A percentile compares a stretch with the other conserved stretches of the same genome.
Conservation (phyloP, 2,329 filamentous ascomycete genomes). For the Xylariaceae sp. region DNA sequence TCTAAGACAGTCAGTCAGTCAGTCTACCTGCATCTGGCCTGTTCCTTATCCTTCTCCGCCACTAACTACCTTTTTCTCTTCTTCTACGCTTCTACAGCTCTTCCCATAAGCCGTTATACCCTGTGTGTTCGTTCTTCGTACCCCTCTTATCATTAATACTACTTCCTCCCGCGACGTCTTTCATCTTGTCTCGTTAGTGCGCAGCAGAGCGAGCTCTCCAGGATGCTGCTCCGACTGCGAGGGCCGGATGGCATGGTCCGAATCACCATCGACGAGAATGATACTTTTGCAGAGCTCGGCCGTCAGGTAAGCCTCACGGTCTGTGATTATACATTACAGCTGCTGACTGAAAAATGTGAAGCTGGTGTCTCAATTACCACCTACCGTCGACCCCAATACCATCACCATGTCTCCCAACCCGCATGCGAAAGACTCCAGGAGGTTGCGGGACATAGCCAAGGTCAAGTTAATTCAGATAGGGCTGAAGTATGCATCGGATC, state of each 20-base stretch:
- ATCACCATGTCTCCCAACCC: constrained; percentile 68
- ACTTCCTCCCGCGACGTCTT: neutral
- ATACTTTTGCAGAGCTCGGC: constrained; percentile 72
- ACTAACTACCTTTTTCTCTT: no score
- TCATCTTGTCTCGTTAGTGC: neutral
- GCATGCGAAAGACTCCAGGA: constrained; percentile 62
- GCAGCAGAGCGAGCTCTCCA: constrained; percentile 25
- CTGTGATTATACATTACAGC: neutral
- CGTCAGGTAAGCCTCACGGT: constrained; percentile 51
- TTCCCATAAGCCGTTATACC: no score
- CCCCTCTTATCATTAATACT: neutral
- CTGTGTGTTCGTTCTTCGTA: no score
- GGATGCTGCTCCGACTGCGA: constrained; percentile 84
- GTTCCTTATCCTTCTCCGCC: no score
- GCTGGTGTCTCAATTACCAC: constrained; percentile 64
- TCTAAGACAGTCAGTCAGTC: no score
- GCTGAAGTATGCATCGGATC: constrained; percentile 53
- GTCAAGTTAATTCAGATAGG: constrained; percentile 65
- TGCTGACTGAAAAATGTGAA: constrained; percentile 39
- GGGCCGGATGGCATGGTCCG: constrained; percentile 93
- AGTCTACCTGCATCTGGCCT: no score
- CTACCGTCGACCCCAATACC: constrained; percentile 64
- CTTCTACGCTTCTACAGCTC: no score
- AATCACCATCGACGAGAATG: constrained; percentile 74
- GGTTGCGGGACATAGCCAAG: constrained; percentile 61